Evolutionary conservation across 2,329 filamentous ascomycete species (phyloP).

Genomic region (Epicoccum sorghinum): DNA sequence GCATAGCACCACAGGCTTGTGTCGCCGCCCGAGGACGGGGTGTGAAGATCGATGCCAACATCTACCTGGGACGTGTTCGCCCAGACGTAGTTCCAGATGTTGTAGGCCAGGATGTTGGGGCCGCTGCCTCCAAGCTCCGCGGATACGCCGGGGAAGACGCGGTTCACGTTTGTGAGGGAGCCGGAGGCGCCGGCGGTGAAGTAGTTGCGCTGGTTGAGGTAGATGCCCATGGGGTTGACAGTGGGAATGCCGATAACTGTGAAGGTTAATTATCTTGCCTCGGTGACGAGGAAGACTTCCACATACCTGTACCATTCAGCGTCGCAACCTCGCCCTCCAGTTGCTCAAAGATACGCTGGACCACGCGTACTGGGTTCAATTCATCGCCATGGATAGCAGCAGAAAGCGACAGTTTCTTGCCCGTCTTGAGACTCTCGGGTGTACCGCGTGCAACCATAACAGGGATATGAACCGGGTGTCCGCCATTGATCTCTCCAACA

Average conservation of each 20-base stretch:
- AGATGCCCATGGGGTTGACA: constrained; percentile 49
- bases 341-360: constrained; percentile 45
- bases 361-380: constrained; percentile 46
- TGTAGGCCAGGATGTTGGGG: constrained; percentile 38
- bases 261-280: constrained; percentile 8
- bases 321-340: constrained; percentile 35
- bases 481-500: constrained; percentile 48
- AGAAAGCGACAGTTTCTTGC: constrained; percentile 47
- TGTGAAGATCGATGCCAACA: constrained; percentile 49
- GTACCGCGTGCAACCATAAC: constrained; percentile 48
- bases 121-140: constrained; percentile 34
- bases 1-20: constrained; percentile 50
- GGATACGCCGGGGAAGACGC: constrained; percentile 40
- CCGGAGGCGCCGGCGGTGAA: constrained; percentile 40
- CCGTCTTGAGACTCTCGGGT: constrained; percentile 42
- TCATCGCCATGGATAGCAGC: constrained; percentile 50
- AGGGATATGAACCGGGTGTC: constrained; percentile 46
- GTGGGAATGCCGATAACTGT: constrained; percentile 48
- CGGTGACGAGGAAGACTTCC: neutral
- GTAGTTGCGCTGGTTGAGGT: constrained; percentile 49
- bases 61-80: constrained; percentile 50
- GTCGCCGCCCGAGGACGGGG: constrained; percentile 44
- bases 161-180: constrained; percentile 45
- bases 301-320: constrained; percentile 45
- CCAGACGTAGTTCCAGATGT: constrained; percentile 49